Base-by-base conservation (phyloP, 106 monocot genomes). In the Dioscorea zingiberensis region DNA sequence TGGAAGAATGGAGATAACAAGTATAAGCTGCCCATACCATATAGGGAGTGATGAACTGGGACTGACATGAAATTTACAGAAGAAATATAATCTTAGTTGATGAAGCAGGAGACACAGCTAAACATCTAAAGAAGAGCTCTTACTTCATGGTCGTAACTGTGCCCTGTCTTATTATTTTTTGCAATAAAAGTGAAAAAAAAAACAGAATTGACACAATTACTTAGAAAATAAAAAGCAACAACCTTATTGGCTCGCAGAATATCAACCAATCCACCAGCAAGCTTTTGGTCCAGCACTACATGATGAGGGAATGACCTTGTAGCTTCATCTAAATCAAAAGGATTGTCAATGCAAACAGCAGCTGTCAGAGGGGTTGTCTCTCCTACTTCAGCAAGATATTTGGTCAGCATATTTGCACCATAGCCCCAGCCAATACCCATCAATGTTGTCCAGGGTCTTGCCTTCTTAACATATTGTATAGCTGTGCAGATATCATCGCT, bases 401-500 rank as follows among this genome's bases (percentile, higher is more conserved):
- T 92, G 27, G 92, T 98, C 61, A 98, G 78, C 88, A 98, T 98
- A 70, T 84, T 98, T 77, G 97, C 88, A 57, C 97, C 97, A 70
- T 86, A 98, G 56, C 97, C 97, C 72, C 78, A 84, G 26, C 84
- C 88, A 69, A 92, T 65, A 59, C 78, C 62, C 86, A 84, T 86
- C 23, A 98, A 69, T 54, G 88, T 84, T 60, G 86, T 77, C 97
- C 88, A 84, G 29, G 97, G 89, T 64, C 97, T 78, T 38, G 69
- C 28, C 44, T 48, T 71, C 59, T 73, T 92, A 44, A 98, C 38
- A 67, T 82, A 92, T 22, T 73, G 76, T 45, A 98, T 51, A 68
- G 77, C 88, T 72, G 86, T 86, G 73, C 61, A 66, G 69, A 98
- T 62, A 89, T 93, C 97, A 72, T 98, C 97, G 69, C 97, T 98